Percentiles rank a stretch among this genome's conserved stretches.
These are phyloP conservation scores for Xerocomus potaroensis DNA, from an alignment of 768 basidiomycete species.

Conservation along the genomic window DNA sequence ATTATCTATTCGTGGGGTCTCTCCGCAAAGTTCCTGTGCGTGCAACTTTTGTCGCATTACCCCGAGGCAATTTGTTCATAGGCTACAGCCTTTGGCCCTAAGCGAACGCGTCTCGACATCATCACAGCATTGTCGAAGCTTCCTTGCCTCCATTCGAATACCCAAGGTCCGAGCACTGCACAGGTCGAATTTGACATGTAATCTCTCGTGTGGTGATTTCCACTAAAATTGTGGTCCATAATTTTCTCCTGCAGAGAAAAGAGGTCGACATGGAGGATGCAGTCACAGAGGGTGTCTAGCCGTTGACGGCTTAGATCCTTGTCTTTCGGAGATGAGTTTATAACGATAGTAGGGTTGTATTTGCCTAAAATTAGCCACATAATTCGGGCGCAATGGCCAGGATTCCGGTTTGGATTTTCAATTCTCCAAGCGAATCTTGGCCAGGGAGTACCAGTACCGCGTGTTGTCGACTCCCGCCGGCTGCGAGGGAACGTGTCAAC, in stretches of 20 bases:
- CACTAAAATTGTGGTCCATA: conserved; percentile 23
- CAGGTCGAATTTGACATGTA: conserved; percentile 28
- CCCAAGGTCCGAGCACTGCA: not conserved
- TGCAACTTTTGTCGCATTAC: not conserved
- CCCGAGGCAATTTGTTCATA: conserved; percentile 1
- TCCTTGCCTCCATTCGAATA: conserved; percentile 22
- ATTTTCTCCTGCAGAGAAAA: conserved; percentile 29
- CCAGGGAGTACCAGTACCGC: too few species aligned
- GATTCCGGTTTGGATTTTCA: not conserved
- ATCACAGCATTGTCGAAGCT: conserved; percentile 22
- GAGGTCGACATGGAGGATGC: conserved; percentile 29
- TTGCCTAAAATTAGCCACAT: too few species aligned
- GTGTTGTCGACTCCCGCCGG: too few species aligned
- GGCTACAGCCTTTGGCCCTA: conserved; percentile 15
- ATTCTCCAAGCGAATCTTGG: not conserved
- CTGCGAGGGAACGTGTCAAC: conserved; percentile 28
- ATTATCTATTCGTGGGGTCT: not conserved
- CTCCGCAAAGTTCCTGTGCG: conserved; percentile 17
- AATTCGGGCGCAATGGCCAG: too few species aligned
- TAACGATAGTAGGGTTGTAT: not conserved
- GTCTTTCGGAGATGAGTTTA: conserved; percentile 20
- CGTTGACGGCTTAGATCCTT: conserved; percentile 30
- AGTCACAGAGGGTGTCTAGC: conserved; percentile 27
- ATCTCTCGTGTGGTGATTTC: conserved; percentile 19
- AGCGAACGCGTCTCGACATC: conserved; percentile 27